A percentile compares a stretch with the other conserved stretches of the same genome.
phyloP scores from a whole-genome alignment of 2,329 filamentous ascomycete genomes.

The Scedosporium dehoogii region DNA sequence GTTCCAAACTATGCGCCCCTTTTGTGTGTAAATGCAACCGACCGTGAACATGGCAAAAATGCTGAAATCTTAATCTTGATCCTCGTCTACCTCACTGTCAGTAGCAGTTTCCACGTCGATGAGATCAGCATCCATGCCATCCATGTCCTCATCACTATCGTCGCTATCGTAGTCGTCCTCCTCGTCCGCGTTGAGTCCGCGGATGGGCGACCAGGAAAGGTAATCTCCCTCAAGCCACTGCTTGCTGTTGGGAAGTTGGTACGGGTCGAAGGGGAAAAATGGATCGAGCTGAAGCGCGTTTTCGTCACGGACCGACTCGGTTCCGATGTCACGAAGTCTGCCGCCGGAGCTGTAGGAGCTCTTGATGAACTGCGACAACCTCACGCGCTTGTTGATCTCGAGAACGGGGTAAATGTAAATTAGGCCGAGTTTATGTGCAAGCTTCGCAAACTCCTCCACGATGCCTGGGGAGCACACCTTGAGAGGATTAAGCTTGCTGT shows the following conservation, averaged over 20 bases:
- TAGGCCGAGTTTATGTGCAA: conserved; percentile 76
- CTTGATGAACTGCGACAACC: conserved; percentile 60
- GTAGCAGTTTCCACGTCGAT: conserved; percentile 40
- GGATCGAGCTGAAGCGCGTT: conserved; percentile 79
- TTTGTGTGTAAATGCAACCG: neutral
- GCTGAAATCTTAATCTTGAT: conserved; percentile 10
- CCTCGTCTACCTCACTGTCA: conserved; percentile 34
- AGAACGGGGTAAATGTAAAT: conserved; percentile 83
- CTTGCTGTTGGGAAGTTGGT: conserved; percentile 78
- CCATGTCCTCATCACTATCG: conserved; percentile 39
- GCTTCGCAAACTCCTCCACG: conserved; percentile 81
- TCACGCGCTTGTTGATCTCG: conserved; percentile 84
- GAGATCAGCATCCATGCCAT: conserved; percentile 30
- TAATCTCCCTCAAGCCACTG: conserved; percentile 83
- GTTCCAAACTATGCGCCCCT: neutral
- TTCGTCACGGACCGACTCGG: conserved; percentile 40
- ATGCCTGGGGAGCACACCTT: conserved; percentile 90
- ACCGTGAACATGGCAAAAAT: neutral
- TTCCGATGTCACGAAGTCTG: conserved; percentile 34
- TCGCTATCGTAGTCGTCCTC: conserved; percentile 42
- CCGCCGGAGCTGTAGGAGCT: conserved; percentile 46
- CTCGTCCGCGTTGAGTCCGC: conserved; percentile 53
- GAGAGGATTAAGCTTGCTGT: conserved; percentile 84
- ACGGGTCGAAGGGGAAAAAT: conserved; percentile 97
- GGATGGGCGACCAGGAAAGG: conserved; percentile 66